phyloP scores from a whole-genome alignment of 1,284 basidiomycete species.

The Abortiporus biennis region DNA sequence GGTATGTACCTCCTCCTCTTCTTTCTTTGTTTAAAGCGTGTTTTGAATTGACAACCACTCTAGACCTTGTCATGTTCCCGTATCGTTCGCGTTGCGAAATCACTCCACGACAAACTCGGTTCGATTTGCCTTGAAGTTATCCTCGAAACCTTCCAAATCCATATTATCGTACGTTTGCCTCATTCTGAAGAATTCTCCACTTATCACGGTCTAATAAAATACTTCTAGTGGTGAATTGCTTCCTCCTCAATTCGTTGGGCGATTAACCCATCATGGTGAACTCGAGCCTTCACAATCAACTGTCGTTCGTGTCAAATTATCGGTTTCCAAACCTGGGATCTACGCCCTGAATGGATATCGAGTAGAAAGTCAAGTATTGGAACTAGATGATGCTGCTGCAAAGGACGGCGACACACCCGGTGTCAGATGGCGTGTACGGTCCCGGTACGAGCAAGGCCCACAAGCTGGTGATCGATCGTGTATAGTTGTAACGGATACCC shows the following conservation, averaged over 20 bases:
- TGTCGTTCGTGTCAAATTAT: conserved; percentile 43
- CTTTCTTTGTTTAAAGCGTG: not conserved
- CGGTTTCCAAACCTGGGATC: conserved; percentile 56
- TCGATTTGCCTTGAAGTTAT: conserved; percentile 48
- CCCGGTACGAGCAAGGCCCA: conserved; percentile 48
- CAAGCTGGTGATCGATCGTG: conserved; percentile 30
- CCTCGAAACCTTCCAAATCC: conserved; percentile 19
- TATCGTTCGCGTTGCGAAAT: conserved; percentile 63
- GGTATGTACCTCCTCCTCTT: conserved; percentile 39
- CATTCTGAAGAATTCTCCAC: conserved; percentile 14
- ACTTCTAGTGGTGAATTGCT: not conserved
- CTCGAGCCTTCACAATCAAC: conserved; percentile 43
- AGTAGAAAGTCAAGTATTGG: conserved; percentile 57
- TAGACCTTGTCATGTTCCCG: conserved; percentile 52
- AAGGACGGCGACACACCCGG: conserved; percentile 1
- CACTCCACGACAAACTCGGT: conserved; percentile 55
- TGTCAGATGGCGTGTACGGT: conserved; percentile 28
- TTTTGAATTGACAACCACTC: conserved; percentile 3
- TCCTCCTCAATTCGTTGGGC: conserved; percentile 52
- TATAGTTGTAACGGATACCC: conserved; percentile 35
- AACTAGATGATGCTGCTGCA: conserved; percentile 14
- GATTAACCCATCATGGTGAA: conserved; percentile 50
- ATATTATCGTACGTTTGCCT: conserved; percentile 29
- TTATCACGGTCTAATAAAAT: not conserved
- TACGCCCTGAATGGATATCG: conserved; percentile 61